Evolutionary conservation across 768 basidiomycete genomes (phyloP).

Genomic region (Pholiota microspora): DNA sequence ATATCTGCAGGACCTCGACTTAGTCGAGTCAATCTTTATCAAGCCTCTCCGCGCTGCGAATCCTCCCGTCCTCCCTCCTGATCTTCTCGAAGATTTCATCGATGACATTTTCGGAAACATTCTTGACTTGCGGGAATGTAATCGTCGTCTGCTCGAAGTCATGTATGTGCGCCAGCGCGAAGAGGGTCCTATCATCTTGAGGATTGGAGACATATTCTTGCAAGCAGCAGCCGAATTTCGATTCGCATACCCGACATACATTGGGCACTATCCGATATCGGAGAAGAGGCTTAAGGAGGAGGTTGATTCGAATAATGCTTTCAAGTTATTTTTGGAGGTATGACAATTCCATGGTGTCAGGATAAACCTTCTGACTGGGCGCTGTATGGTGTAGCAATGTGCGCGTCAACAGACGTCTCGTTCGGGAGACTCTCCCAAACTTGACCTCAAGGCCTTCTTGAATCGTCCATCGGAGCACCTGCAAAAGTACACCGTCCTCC

Average conservation of each 20-base stretch:
- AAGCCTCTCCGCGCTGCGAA: conserved; percentile 46
- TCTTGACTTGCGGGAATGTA: conserved; percentile 81
- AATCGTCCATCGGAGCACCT: conserved; percentile 79
- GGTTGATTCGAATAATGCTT: conserved; percentile 74
- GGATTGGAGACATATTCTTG: conserved; percentile 88
- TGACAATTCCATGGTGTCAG: conserved; percentile 17
- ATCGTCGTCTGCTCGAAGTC: conserved; percentile 77
- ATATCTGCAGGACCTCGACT: conserved; percentile 84
- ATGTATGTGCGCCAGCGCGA: conserved; percentile 87
- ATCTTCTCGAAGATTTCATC: conserved; percentile 77
- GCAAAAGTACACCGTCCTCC: conserved; percentile 78
- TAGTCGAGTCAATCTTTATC: conserved; percentile 67
- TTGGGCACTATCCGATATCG: conserved; percentile 80
- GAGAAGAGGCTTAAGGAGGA: conserved; percentile 90
- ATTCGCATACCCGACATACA: conserved; percentile 80
- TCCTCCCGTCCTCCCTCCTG: conserved; percentile 42
- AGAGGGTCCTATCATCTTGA: conserved; percentile 76
- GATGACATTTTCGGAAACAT: conserved; percentile 91
- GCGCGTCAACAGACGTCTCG: conserved; percentile 37
- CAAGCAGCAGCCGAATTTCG: conserved; percentile 87
- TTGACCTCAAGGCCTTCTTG: conserved; percentile 77
- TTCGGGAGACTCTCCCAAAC: conserved; percentile 36
- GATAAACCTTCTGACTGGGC: background rate
- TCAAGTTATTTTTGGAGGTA: conserved; percentile 86
- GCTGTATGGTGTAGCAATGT: conserved; percentile 33